Evolutionary conservation across 305 asterid genomes (phyloP), one percentile per base, ranked within the genome.

Genomic region (Coffea humblotiana): DNA sequence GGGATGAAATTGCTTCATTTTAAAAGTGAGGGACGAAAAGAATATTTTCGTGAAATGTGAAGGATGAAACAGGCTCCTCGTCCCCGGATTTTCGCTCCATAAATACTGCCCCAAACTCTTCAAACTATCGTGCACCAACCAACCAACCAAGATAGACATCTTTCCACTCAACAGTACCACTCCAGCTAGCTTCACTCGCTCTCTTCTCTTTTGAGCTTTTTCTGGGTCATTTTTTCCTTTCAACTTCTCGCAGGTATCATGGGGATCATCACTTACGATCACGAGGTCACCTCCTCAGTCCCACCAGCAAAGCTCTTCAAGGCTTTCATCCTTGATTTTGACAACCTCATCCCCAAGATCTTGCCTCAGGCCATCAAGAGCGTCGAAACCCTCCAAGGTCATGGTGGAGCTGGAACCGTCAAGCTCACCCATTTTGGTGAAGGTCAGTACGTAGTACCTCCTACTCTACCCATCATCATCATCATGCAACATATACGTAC

Each of bases 291-390:
- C 47, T 82, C 86, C 74, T 18, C 88, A 65, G n/a, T 86, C 74
- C 72, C 89, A 6, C 79, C 93, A 1, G 75, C 84, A 9, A 81
- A 84, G 76, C 18, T 88, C 61, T 89, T 89, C 87, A 85, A 89
- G 82, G 91, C 91, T 12, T 25, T 85, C 70, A 76, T 86, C 76
- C 83, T 88, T 67, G 86, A 90, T 63, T 83, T 81, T 54, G 87
- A 84, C 71, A 84, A 37, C 71, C 81, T 90, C 48, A 43, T 85
- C 51, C 89, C 89, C 74, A 74, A 87, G 60, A 71, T 85, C 72
- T 66, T 61, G 84, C 80, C 85, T 76, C 60, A 71, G 13, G 83
- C 79, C 19, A 74, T 86, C 47, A 79, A 84, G 79, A 84, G 64
- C 69, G 43, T 86, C 14, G 82, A 84, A 65, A 35, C 37, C 71